Conservation (phyloP, 164 flowering plant species). For the Brasenia schreberi region DNA sequence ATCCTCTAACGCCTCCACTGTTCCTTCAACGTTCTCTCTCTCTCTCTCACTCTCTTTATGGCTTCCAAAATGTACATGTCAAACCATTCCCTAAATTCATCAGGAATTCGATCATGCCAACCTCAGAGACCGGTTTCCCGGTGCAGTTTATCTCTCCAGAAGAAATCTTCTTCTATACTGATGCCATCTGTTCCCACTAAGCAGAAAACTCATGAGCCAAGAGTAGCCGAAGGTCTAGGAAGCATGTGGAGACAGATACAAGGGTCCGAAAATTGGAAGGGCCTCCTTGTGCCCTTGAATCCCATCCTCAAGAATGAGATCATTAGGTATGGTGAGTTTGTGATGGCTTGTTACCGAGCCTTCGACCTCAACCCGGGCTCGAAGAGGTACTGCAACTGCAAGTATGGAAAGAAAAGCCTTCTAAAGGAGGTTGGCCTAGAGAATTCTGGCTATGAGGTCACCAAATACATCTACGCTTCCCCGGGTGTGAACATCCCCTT, state of each 20-base stretch:
- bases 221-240: not conserved
- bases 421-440: constrained; percentile 39
- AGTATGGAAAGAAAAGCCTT: constrained; percentile 48
- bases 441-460: constrained; percentile 44
- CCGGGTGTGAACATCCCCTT: constrained; percentile 41
- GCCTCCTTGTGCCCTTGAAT: constrained; percentile 45
- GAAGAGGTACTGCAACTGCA: constrained; percentile 55
- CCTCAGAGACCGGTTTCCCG: not conserved
- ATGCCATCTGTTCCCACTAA: not conserved
- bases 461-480: constrained; percentile 75
- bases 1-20: not conserved
- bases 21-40: not conserved
- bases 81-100: not conserved
- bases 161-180: not conserved
- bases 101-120: not conserved
- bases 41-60: not conserved
- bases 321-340: constrained; percentile 59
- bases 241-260: constrained; percentile 16
- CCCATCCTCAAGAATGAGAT: constrained; percentile 59
- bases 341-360: constrained; percentile 53
- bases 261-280: constrained; percentile 59
- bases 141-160: not conserved
- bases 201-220: not conserved
- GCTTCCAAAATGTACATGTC: not conserved
- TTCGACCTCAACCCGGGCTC: constrained; percentile 61